Conservation (phyloP, 257 asterid species). For the Solanum virginianum region DNA sequence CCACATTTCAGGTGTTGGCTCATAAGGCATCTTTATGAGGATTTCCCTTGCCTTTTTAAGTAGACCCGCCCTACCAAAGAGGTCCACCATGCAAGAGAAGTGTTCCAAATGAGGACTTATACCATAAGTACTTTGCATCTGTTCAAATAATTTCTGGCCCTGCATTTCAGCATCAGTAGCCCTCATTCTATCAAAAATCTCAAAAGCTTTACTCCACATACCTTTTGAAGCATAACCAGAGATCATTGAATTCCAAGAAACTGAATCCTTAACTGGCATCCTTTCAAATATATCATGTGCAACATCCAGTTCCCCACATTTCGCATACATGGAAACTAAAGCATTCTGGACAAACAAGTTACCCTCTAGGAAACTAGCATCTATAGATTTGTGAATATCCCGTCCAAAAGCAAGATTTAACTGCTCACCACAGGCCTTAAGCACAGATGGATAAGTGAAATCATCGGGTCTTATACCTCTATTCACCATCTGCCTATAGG, state of each 20-base stretch:
- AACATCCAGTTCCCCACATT: constrained; percentile 55
- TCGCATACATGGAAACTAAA: constrained; percentile 75
- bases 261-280: constrained; percentile 53
- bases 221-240: constrained; percentile 60
- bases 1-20: constrained; percentile 72
- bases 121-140: constrained; percentile 45
- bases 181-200: too few species aligned
- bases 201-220: constrained; percentile 60
- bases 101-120: constrained; percentile 58
- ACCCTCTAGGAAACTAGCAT: constrained; percentile 20
- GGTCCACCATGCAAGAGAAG: constrained; percentile 78
- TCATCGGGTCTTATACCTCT: constrained; percentile 46
- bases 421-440: constrained; percentile 82
- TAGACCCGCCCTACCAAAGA: constrained; percentile 75
- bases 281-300: constrained; percentile 52
- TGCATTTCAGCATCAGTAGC: too few species aligned
- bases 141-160: constrained; percentile 45
- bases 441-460: constrained; percentile 71
- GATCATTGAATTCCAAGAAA: constrained; percentile 80
- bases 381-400: constrained; percentile 47
- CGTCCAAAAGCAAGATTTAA: constrained; percentile 44
- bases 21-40: constrained; percentile 42
- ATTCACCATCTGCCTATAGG: constrained; percentile 43
- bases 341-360: constrained; percentile 80
- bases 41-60: constrained; percentile 47